These are phyloP conservation scores for Cyberlindnera japonica DNA, from an alignment of 805 yeast species.

Conservation along the genomic window DNA sequence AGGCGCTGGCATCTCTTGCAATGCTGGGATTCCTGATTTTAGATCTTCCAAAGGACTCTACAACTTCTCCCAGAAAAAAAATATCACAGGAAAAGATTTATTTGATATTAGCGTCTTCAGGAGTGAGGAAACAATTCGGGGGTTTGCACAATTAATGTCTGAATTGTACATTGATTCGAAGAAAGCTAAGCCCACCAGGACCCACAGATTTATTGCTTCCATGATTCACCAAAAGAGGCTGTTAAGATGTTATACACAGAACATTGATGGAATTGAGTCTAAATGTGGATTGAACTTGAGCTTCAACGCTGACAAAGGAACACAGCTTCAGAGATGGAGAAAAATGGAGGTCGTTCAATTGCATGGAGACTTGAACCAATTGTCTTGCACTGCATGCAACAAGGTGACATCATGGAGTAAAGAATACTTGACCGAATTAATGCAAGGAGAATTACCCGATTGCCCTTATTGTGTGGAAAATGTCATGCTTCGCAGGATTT, in stretches of 20 bases:
- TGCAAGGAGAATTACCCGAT: conserved; percentile 67
- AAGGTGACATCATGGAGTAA: conserved; percentile 57
- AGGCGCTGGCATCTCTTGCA: conserved; percentile 96
- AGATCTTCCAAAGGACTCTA: conserved; percentile 82
- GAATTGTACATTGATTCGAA: conserved; percentile 60
- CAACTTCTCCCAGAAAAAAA: conserved; percentile 36
- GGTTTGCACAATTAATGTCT: conserved; percentile 91
- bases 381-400: conserved; percentile 75
- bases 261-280: conserved; percentile 85
- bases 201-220: conserved; percentile 64
- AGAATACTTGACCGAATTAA: conserved; percentile 42
- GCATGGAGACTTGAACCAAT: conserved; percentile 80
- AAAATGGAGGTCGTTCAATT: conserved; percentile 76
- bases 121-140: conserved; percentile 55
- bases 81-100: conserved; percentile 84
- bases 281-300: conserved; percentile 57
- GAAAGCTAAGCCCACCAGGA: conserved; percentile 74
- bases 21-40: conserved; percentile 96
- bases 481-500: conserved; percentile 50
- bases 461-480: conserved; percentile 66
- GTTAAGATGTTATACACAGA: conserved; percentile 88
- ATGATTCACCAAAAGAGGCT: conserved; percentile 53
- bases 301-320: conserved; percentile 34
- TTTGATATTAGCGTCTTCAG: conserved; percentile 84
- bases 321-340: conserved; percentile 43